Conservation (phyloP, 1,284 basidiomycete genomes). For the Sphagnurus paluster region DNA sequence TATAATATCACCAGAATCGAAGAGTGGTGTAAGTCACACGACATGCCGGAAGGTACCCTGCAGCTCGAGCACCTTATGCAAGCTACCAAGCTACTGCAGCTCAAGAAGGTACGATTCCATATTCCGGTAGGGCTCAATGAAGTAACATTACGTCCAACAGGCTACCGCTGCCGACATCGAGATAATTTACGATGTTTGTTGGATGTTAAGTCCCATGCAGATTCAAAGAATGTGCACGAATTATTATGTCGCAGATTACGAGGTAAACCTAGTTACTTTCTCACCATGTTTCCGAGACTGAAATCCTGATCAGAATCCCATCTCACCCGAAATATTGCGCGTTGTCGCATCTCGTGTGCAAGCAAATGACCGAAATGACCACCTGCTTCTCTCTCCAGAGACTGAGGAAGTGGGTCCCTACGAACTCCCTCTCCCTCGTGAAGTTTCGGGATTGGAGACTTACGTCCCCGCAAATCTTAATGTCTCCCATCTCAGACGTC, state of each 20-base stretch:
- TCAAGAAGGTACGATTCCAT: constrained; percentile 82
- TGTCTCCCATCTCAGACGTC: constrained; percentile 78
- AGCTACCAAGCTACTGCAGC: constrained; percentile 95
- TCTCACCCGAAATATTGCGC: constrained; percentile 93
- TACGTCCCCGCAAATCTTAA: constrained; percentile 87
- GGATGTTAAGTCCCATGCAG: constrained; percentile 99
- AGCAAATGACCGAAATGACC: constrained; percentile 94
- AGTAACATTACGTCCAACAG: constrained; percentile 38
- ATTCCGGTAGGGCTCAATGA: constrained; percentile 4
- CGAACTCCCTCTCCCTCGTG: constrained; percentile 83
- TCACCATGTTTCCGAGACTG: background rate
- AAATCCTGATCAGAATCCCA: constrained; percentile 69
- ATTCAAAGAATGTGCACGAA: constrained; percentile 99
- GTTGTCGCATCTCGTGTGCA: constrained; percentile 95
- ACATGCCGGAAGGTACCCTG: constrained; percentile 98
- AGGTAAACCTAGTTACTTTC: constrained; percentile 48
- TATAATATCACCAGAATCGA: constrained; percentile 99
- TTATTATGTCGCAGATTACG: constrained; percentile 98
- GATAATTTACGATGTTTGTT: constrained; percentile 99
- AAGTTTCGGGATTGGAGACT: constrained; percentile 86
- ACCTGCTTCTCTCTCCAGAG: constrained; percentile 90
- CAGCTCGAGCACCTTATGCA: constrained; percentile 99
- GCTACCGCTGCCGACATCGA: constrained; percentile 93
- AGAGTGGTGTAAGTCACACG: constrained; percentile 96
- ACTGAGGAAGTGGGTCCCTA: constrained; percentile 95